These are phyloP conservation scores for Cercospora citrullina DNA, from an alignment of 2,329 filamentous ascomycete species.

Conservation along the genomic window DNA sequence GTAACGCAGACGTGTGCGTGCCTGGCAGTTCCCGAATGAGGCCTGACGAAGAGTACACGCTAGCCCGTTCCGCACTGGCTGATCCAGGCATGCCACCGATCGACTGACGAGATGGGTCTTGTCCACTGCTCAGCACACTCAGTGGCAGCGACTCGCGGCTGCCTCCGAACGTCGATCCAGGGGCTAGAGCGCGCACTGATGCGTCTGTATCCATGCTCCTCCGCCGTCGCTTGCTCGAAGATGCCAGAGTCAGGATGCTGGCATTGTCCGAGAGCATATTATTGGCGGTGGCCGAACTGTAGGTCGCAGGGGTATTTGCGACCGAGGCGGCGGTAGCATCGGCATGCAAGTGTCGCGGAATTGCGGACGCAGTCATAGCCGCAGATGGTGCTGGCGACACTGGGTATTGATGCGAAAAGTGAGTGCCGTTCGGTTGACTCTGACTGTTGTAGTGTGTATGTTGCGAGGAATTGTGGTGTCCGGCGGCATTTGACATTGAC, in stretches of 20 bases:
- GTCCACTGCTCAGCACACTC: slow-evolving; percentile 68
- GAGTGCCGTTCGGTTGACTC: slow-evolving; percentile 40
- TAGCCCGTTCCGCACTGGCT: slow-evolving; percentile 66
- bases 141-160: slow-evolving; percentile 77
- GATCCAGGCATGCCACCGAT: slow-evolving; percentile 49
- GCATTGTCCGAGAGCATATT: slow-evolving; percentile 82
- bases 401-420: slow-evolving; percentile 61
- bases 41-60: slow-evolving; percentile 61
- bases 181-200: slow-evolving; percentile 79
- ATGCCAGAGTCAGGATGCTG: slow-evolving; percentile 80
- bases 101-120: slow-evolving; percentile 52
- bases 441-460: slow-evolving; percentile 40
- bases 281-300: slow-evolving; percentile 76
- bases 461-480: slow-evolving; percentile 36
- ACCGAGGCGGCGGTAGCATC: slow-evolving; percentile 36
- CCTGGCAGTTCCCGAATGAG: slow-evolving; percentile 48
- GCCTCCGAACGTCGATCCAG: slow-evolving; percentile 77
- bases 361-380: slow-evolving; percentile 66
- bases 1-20: slow-evolving; percentile 58
- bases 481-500: slow-evolving; percentile 57
- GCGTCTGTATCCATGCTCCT: slow-evolving; percentile 84
- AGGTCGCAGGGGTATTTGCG: slow-evolving; percentile 51
- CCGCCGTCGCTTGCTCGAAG: slow-evolving; percentile 75
- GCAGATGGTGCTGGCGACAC: slow-evolving; percentile 50
- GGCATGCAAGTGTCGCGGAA: slow-evolving; percentile 66